Base-by-base conservation (phyloP, 2,329 filamentous ascomycete species). In the Botryotinia globosa region DNA sequence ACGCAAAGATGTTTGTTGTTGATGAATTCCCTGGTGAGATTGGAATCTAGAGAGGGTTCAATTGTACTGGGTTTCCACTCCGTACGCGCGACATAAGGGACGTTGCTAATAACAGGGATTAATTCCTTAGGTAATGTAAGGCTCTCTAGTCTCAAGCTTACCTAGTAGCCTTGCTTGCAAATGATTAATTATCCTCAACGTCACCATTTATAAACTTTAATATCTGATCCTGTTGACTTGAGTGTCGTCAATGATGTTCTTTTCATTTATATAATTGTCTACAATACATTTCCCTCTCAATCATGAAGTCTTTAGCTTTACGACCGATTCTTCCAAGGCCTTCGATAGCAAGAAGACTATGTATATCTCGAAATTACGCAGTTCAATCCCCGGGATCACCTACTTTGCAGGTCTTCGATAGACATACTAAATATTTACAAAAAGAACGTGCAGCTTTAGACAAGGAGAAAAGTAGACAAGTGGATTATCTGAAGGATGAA, bases 401-500 rank as follows among this genome's bases (percentile, higher is more conserved):
- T 39, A 89, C 90, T 54, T 89, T 97, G 77, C 91, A 98, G 77
- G 92, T 99, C 81, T 99, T 99, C 88, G 97, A 97, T 83, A 89
- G 90, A 74, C 88, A 88, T 77, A 89, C 91, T 34, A 99, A 99
- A 86, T 94, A 92, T 86, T 84, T 96, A 66, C 96, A 99, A 81
- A 97, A 94, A 82, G 94, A 98, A 82, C 89, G 95, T 74, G 92
- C 94, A 1, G 94, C 93, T 0, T 81, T 85, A 63, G 85, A 95
- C 80, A 84, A 87, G 16, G 88, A 93, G 76, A 83, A 87, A 75
- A 94, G 94, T 80, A 88, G 95, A 25, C 88, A 92, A 78, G 91
- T 94, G 37, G 96, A 98, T 83, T 98, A 98, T 80, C 85, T 99
- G 72, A 94, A 94, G 81, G 94, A 98, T 80, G 95, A 98, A 81